These are phyloP conservation scores for Claviceps humidiphila DNA, from an alignment of 2,329 filamentous ascomycete genomes.

Conservation along the genomic window DNA sequence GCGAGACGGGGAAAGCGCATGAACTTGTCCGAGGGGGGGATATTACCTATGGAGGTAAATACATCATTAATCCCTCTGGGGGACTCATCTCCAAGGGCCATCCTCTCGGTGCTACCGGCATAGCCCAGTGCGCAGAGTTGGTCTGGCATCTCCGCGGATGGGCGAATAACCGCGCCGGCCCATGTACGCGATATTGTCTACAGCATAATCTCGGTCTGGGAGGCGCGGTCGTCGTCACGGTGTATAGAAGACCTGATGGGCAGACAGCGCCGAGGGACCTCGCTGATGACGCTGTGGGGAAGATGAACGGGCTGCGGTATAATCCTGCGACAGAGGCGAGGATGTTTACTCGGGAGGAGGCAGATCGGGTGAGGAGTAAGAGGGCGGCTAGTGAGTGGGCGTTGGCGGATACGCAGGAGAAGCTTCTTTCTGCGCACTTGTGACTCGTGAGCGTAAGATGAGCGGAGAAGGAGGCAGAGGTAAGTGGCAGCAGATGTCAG, in stretches of 20 bases:
- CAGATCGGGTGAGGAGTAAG: slow-evolving; percentile 56
- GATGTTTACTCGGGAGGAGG: slow-evolving; percentile 73
- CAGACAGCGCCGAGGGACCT: slow-evolving; percentile 44
- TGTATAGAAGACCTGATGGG: slow-evolving; percentile 77
- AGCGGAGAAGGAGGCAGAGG: too few species aligned
- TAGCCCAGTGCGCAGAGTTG: slow-evolving; percentile 89
- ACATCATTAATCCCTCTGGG: slow-evolving; percentile 85
- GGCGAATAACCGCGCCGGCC: slow-evolving; percentile 75
- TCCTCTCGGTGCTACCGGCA: slow-evolving; percentile 83
- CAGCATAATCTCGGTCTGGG: slow-evolving; percentile 92
- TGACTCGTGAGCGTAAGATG: not conserved
- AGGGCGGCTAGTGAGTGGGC: slow-evolving; percentile 57
- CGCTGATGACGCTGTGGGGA: slow-evolving; percentile 49
- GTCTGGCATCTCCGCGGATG: slow-evolving; percentile 93
- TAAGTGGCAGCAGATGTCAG: too few species aligned
- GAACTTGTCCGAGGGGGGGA: slow-evolving; percentile 77
- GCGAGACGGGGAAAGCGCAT: slow-evolving; percentile 70
- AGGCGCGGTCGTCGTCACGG: slow-evolving; percentile 78
- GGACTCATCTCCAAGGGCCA: slow-evolving; percentile 95
- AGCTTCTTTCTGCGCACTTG: slow-evolving; percentile 16
- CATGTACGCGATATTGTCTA: slow-evolving; percentile 57
- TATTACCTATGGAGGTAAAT: slow-evolving; percentile 78
- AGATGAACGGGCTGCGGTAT: slow-evolving; percentile 62
- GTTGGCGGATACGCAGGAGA: slow-evolving; percentile 46
- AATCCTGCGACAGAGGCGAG: slow-evolving; percentile 84